These are phyloP conservation scores for Strobilomyces dryophilus DNA, from an alignment of 768 basidiomycete species.

Conservation along the genomic window DNA sequence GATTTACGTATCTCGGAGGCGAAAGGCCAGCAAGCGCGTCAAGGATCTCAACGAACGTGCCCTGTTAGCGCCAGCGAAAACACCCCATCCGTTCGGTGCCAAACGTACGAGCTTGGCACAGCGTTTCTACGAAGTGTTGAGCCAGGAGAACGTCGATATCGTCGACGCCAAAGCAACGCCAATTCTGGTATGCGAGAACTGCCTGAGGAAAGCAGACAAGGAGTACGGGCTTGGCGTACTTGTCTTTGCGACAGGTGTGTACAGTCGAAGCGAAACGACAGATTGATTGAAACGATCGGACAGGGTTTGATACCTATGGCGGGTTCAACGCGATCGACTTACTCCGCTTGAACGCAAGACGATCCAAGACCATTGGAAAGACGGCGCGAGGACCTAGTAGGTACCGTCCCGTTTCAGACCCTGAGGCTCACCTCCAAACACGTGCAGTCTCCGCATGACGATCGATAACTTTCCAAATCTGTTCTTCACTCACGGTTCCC, in stretches of 20 bases:
- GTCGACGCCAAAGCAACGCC: conserved; percentile 5
- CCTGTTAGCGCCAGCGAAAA: conserved; percentile 11
- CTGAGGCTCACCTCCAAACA: no score
- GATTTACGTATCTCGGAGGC: background rate
- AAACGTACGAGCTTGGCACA: conserved; percentile 11
- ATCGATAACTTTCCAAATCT: background rate
- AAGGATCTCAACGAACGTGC: conserved; percentile 9
- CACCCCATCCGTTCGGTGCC: conserved; percentile 6
- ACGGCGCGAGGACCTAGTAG: background rate
- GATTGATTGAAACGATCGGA: background rate
- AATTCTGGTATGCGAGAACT: conserved; percentile 5
- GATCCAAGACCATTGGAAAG: background rate
- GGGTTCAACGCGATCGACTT: background rate
- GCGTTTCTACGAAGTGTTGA: conserved; percentile 10
- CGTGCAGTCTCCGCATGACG: background rate
- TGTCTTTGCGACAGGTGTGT: conserved; percentile 15
- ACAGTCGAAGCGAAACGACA: background rate
- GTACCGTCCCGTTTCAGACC: background rate
- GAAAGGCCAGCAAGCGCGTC: conserved; percentile 6
- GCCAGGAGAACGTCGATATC: conserved; percentile 17
- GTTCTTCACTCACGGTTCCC: background rate
- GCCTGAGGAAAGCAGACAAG: conserved; percentile 5
- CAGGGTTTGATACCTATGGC: conserved; percentile 10
- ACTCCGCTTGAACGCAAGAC: background rate
- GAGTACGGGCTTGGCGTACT: conserved; percentile 13